phyloP scores from a whole-genome alignment of 306 rosid genomes.

The Vigna trinervia region DNA sequence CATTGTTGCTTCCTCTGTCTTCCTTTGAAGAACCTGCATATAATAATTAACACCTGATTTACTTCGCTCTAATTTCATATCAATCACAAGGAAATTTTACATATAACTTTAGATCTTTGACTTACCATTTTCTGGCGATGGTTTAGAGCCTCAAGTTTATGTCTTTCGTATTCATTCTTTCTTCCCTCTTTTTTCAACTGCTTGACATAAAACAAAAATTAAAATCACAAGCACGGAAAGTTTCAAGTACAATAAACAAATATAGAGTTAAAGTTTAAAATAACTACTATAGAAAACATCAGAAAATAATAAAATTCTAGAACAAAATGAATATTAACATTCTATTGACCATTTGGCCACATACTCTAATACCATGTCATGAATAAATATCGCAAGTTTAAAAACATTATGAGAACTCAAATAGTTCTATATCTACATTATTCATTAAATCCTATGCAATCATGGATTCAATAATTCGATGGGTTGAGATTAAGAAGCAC shows the following conservation, averaged over 20 bases:
- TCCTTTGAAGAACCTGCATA: conserved; percentile 81
- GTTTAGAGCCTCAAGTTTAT: conserved; percentile 81
- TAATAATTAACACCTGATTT: conserved; percentile 18
- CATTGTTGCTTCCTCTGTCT: conserved; percentile 86
- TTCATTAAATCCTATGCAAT: conserved; percentile 13
- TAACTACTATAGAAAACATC: not conserved
- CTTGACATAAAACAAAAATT: conserved; percentile 35
- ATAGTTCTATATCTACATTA: conserved; percentile 8
- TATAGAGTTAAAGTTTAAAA: too few relatives aligned
- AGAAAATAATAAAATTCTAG: conserved; percentile 7
- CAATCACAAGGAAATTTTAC: conserved; percentile 23
- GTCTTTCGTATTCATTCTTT: conserved; percentile 77
- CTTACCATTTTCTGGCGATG: conserved; percentile 80
- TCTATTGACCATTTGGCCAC: not conserved
- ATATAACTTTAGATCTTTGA: conserved; percentile 30
- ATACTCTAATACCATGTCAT: not conserved
- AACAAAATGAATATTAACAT: not conserved
- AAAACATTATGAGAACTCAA: not conserved
- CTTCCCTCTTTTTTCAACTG: conserved; percentile 91
- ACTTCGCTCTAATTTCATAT: conserved; percentile 16
- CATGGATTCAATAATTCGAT: conserved; percentile 23
- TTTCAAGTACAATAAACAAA: conserved; percentile 11
- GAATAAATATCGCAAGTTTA: not conserved
- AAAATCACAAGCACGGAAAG: conserved; percentile 22
- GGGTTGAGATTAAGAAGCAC: conserved; percentile 5